These are phyloP conservation scores for Pythium myriotylum DNA, from an alignment of 352 stramenopile species.

Conservation along the genomic window DNA sequence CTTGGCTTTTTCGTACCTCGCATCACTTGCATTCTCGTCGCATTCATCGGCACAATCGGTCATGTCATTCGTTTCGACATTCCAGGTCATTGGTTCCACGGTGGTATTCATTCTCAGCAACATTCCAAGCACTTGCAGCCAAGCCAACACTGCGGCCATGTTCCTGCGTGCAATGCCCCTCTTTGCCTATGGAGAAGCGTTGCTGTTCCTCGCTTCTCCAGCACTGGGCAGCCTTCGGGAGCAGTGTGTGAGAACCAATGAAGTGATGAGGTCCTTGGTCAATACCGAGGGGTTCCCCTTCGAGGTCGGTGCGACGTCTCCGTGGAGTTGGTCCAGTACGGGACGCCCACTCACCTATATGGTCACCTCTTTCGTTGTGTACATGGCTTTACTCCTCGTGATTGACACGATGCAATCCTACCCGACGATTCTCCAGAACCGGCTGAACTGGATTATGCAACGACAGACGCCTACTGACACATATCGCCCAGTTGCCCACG, in stretches of 20 bases:
- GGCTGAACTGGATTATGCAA: constrained; percentile 29
- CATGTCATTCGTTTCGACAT: constrained; percentile 70
- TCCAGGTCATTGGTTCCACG: constrained; percentile 63
- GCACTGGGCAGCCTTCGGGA: constrained; percentile 45
- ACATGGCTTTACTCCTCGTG: constrained; percentile 52
- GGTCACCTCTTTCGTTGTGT: constrained; percentile 41
- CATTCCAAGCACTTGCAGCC: constrained; percentile 49
- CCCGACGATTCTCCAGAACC: constrained; percentile 51
- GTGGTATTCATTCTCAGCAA: constrained; percentile 54
- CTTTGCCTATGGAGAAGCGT: constrained; percentile 50
- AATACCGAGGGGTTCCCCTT: background rate
- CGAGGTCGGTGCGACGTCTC: constrained; percentile 28
- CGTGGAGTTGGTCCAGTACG: constrained; percentile 60
- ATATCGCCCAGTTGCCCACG: constrained; percentile 7
- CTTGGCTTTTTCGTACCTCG: constrained; percentile 67
- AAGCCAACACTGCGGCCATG: constrained; percentile 41
- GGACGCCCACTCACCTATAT: constrained; percentile 48
- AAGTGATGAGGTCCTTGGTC: background rate
- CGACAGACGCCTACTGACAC: constrained; percentile 10
- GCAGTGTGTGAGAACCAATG: constrained; percentile 43
- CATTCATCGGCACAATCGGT: constrained; percentile 81
- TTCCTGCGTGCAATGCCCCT: constrained; percentile 66
- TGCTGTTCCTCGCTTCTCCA: constrained; percentile 57
- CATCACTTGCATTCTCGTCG: constrained; percentile 69
- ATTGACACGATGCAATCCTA: constrained; percentile 78